phyloP scores from a whole-genome alignment of 2,329 filamentous ascomycete genomes.

The Rutstroemia sp. region DNA sequence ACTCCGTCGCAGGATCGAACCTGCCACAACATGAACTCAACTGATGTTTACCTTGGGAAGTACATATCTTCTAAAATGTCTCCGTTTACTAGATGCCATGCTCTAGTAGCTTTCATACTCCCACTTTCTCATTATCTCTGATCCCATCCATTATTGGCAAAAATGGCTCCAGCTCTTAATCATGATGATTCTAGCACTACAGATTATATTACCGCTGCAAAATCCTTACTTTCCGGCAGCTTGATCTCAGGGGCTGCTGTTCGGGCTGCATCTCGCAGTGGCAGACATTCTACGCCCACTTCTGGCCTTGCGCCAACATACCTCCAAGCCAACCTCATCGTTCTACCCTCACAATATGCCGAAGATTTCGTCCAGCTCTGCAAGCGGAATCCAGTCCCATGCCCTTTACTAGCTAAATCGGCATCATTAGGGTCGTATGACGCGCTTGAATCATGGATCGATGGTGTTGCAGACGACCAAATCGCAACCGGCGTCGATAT shows the following conservation, averaged over 20 bases:
- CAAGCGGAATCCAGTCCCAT: conserved; percentile 5
- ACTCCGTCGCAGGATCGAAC: no score
- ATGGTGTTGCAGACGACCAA: conserved; percentile 22
- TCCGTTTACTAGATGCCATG: no score
- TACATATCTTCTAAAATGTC: no score
- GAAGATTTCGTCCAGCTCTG: conserved; percentile 1
- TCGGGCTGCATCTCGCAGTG: neutral
- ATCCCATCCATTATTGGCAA: neutral
- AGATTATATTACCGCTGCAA: conserved; percentile 51
- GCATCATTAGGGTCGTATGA: neutral
- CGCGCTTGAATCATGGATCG: conserved; percentile 15
- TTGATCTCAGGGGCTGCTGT: neutral
- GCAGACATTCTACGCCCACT: neutral
- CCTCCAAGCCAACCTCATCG: conserved; percentile 5
- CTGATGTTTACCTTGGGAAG: no score
- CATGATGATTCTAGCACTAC: neutral
- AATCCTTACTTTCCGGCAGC: conserved; percentile 31
- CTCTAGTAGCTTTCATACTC: neutral
- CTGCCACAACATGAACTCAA: no score
- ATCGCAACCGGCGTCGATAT: conserved; percentile 44
- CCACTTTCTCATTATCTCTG: neutral
- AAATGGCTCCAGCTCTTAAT: neutral
- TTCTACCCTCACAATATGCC: conserved; percentile 5
- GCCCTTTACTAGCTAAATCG: conserved; percentile 14
- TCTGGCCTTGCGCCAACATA: conserved; percentile 3